These are phyloP conservation scores for Trichoderma breve DNA, from an alignment of 2,329 filamentous ascomycete species.

Conservation along the genomic window DNA sequence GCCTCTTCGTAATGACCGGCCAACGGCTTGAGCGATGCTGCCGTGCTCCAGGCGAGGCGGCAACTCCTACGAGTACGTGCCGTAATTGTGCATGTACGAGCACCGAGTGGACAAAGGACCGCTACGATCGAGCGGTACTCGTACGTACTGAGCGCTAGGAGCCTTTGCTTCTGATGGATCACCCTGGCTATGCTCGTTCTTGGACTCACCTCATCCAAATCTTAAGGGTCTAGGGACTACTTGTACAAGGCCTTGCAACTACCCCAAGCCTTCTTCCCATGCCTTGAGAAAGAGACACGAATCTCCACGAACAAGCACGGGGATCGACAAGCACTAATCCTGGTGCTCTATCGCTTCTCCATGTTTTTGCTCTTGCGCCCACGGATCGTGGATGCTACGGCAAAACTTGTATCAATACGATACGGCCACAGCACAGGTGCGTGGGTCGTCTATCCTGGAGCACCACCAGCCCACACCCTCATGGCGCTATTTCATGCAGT, in stretches of 20 bases:
- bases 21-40: conserved; percentile 11
- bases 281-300: neutral
- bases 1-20: conserved; percentile 16
- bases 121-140: neutral
- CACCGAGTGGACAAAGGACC: neutral
- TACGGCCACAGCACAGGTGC: neutral
- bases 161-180: neutral
- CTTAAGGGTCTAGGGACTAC: neutral
- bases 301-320: conserved; percentile 19
- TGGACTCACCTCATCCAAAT: neutral
- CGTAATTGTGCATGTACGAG: neutral
- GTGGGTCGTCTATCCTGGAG: conserved; percentile 13
- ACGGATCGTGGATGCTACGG: conserved; percentile 15
- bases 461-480: conserved; percentile 11
- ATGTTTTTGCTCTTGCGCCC: conserved; percentile 18
- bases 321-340: conserved; percentile 19
- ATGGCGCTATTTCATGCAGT: conserved; percentile 24
- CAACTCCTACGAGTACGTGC: neutral
- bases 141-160: neutral
- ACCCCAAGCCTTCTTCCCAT: neutral
- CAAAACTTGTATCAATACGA: neutral
- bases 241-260: neutral
- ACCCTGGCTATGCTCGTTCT: neutral
- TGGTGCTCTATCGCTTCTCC: conserved; percentile 17
- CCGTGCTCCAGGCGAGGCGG: conserved; percentile 13